Conservation (phyloP, 2,329 filamentous ascomycete species). For the Cladophialophora carrionii region DNA sequence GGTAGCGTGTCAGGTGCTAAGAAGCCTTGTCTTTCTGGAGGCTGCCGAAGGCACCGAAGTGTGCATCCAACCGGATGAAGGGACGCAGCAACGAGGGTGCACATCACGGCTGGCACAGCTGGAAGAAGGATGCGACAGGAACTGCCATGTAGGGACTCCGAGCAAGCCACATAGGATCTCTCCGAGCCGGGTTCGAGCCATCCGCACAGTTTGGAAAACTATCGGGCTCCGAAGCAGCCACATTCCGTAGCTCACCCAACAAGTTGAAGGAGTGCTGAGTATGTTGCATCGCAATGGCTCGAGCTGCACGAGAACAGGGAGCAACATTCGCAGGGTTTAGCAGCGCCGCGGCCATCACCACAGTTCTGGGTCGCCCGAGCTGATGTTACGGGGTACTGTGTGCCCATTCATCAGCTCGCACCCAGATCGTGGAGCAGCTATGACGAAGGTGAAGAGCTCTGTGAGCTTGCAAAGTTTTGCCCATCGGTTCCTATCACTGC, state of each 20-base stretch:
- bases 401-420: no score
- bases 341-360: no score
- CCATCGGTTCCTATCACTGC: background rate
- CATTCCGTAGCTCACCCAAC: background rate
- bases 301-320: background rate
- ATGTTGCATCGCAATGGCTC: background rate
- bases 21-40: background rate
- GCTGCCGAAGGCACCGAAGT: background rate
- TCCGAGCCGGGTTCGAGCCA: background rate
- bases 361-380: background rate
- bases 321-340: background rate
- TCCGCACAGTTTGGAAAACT: background rate
- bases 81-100: background rate
- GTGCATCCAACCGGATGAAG: background rate
- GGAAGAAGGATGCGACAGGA: background rate
- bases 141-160: background rate
- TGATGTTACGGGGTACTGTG: background rate
- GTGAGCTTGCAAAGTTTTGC: slow-evolving; percentile 1
- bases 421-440: background rate
- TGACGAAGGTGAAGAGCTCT: background rate
- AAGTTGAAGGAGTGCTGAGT: background rate
- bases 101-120: background rate
- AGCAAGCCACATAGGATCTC: background rate
- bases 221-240: background rate
- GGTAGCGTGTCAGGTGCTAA: slow-evolving; percentile 1